Conservation (phyloP, 768 basidiomycete species). For the Cystobasidium onofrii region DNA sequence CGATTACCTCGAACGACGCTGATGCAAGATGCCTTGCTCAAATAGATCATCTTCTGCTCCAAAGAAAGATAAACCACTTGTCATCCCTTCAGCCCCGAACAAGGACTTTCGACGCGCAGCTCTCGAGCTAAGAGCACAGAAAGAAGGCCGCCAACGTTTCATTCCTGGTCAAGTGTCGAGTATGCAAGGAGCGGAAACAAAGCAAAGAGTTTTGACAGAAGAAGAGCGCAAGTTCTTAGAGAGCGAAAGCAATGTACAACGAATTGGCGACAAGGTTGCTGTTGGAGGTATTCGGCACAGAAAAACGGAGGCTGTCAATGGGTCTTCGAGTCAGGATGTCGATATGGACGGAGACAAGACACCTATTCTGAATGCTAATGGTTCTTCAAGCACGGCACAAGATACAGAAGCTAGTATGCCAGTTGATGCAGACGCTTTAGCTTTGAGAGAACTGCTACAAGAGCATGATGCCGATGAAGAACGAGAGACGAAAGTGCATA, state of each 20-base stretch:
- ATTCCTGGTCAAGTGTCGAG: not conserved
- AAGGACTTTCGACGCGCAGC: slow-evolving; percentile 28
- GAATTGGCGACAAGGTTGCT: slow-evolving; percentile 11
- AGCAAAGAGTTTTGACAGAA: not conserved
- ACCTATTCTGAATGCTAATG: not conserved
- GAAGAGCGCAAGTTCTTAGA: slow-evolving; percentile 16
- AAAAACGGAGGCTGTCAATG: not conserved
- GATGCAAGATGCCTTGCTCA: not conserved
- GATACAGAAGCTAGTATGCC: not conserved
- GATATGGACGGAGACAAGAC: slow-evolving; percentile 15
- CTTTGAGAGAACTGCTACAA: slow-evolving; percentile 17
- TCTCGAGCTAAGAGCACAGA: slow-evolving; percentile 25
- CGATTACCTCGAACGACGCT: no score
- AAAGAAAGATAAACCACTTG: slow-evolving; percentile 20
- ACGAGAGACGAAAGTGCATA: not conserved
- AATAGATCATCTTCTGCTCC: slow-evolving; percentile 5
- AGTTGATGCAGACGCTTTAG: slow-evolving; percentile 16
- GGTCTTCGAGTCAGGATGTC: not conserved
- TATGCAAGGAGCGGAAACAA: not conserved
- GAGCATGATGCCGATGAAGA: not conserved
- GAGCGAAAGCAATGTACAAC: slow-evolving; percentile 10
- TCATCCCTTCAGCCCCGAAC: slow-evolving; percentile 16
- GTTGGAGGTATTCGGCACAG: slow-evolving; percentile 14
- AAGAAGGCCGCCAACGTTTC: slow-evolving; percentile 7
- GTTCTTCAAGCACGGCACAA: not conserved